Evolutionary conservation across 73 alveolate species (phyloP).

Genomic region (Symbiodinium pilosum): DNA sequence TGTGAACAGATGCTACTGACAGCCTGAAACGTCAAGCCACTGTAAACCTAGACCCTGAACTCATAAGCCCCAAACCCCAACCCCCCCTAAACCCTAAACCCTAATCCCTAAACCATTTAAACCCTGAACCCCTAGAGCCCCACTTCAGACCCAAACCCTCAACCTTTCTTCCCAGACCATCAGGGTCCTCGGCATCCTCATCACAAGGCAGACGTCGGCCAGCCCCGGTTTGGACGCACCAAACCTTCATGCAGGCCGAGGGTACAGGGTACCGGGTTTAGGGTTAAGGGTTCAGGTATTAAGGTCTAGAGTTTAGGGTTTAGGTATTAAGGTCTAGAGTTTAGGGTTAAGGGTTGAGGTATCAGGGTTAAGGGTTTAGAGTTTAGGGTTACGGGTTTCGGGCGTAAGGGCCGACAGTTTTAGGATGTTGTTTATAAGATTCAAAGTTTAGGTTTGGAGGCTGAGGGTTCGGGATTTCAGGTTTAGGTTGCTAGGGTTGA

Average conservation of each 20-base stretch:
- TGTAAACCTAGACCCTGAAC: no score
- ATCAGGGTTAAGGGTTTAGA: neutral
- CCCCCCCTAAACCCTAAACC: neutral
- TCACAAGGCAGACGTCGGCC: neutral
- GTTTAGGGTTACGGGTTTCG: neutral
- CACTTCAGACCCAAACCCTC: no score
- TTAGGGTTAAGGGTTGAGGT: neutral
- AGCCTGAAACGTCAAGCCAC: no score
- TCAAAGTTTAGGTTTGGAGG: neutral
- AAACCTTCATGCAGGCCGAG: neutral
- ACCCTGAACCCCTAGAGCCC: no score
- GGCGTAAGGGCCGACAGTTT: no score
- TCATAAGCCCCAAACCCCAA: no score
- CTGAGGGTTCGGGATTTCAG: neutral
- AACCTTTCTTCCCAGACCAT: no score
- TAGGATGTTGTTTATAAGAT: neutral
- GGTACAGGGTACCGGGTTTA: neutral
- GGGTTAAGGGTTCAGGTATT: neutral
- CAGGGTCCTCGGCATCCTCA: neutral
- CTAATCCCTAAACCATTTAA: neutral
- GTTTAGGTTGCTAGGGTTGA: neutral
- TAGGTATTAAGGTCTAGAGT: neutral
- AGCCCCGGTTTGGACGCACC: conserved; percentile 6
- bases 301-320: neutral
- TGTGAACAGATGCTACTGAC: no score